Percentiles rank a stretch among this genome's conserved stretches.
Evolutionary conservation across 2,329 filamentous ascomycete genomes (phyloP).

Genomic region (Gremmenia infestans): DNA sequence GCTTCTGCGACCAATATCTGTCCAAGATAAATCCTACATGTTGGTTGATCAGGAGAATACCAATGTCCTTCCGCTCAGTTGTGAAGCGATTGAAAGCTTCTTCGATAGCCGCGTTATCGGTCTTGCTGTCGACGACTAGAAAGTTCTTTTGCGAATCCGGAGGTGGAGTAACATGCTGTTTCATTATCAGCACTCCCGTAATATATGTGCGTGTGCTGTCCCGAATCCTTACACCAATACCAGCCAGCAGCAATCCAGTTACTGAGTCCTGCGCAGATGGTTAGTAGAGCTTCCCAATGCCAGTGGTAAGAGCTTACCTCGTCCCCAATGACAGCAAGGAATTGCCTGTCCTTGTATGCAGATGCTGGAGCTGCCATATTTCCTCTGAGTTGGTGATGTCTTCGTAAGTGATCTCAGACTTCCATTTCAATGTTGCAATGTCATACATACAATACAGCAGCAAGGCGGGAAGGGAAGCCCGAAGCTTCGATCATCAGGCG

Average conservation of each 20-base stretch:
- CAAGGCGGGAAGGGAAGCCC: not conserved
- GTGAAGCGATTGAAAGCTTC: conserved; percentile 87
- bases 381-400: conserved; percentile 6
- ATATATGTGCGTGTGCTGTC: not conserved
- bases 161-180: conserved; percentile 81
- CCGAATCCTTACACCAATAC: conserved; percentile 70
- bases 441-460: not conserved
- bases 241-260: conserved; percentile 89
- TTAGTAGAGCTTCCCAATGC: conserved; percentile 15
- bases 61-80: conserved; percentile 88
- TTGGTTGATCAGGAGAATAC: conserved; percentile 94
- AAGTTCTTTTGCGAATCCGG: conserved; percentile 96
- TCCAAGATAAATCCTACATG: conserved; percentile 56
- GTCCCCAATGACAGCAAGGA: conserved; percentile 95
- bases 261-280: conserved; percentile 72
- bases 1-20: not conserved
- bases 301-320: conserved; percentile 54
- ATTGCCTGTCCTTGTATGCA: conserved; percentile 79
- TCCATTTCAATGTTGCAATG: not conserved
- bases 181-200: conserved; percentile 11
- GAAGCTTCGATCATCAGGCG: conserved; percentile 6
- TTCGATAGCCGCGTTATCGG: conserved; percentile 82
- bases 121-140: conserved; percentile 92
- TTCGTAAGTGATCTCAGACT: not conserved
- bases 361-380: conserved; percentile 56